A percentile compares a stretch with the other conserved stretches of the same genome.
Evolutionary conservation across 2,329 filamentous ascomycete species (phyloP).

Genomic region (Dendrostoma leiphaemia): DNA sequence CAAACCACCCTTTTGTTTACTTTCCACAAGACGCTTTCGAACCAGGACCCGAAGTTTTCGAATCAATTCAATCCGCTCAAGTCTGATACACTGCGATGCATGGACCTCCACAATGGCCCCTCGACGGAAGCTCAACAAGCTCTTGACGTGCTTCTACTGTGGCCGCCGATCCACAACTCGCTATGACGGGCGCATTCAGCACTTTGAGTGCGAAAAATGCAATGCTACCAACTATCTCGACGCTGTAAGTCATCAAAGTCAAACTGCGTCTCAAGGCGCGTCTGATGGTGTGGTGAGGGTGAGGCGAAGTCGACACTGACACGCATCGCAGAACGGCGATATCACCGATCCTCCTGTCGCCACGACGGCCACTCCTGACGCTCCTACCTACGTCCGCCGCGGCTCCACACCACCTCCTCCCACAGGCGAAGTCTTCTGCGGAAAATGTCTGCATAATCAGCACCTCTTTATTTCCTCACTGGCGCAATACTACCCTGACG

Average conservation of each 20-base stretch:
- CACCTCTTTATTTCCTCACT: constrained; percentile 73
- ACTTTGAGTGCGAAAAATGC: constrained; percentile 75
- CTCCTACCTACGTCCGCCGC: constrained; percentile 45
- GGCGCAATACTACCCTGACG: constrained; percentile 73
- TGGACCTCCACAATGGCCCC: constrained; percentile 37
- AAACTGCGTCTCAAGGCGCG: not conserved
- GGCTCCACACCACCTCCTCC: constrained; percentile 35
- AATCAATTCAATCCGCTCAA: constrained; percentile 36
- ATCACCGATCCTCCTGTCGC: constrained; percentile 81
- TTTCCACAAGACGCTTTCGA: not conserved
- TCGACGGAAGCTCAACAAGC: constrained; percentile 31
- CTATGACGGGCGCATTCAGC: constrained; percentile 56
- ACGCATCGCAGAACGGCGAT: constrained; percentile 67
- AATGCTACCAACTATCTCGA: constrained; percentile 89
- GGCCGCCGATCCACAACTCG: constrained; percentile 62
- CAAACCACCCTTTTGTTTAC: constrained; percentile 10
- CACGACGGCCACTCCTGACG: constrained; percentile 46
- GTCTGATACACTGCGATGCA: constrained; percentile 8
- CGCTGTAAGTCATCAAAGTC: constrained; percentile 67
- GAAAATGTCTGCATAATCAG: constrained; percentile 85
- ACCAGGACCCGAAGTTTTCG: not conserved
- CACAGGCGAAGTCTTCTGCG: constrained; percentile 58
- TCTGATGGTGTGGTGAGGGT: not conserved
- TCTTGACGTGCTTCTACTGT: constrained; percentile 80
- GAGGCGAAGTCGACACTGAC: constrained; percentile 12